phyloP scores from a whole-genome alignment of 2,329 filamentous ascomycete species.

The Aspergillus sp. region DNA sequence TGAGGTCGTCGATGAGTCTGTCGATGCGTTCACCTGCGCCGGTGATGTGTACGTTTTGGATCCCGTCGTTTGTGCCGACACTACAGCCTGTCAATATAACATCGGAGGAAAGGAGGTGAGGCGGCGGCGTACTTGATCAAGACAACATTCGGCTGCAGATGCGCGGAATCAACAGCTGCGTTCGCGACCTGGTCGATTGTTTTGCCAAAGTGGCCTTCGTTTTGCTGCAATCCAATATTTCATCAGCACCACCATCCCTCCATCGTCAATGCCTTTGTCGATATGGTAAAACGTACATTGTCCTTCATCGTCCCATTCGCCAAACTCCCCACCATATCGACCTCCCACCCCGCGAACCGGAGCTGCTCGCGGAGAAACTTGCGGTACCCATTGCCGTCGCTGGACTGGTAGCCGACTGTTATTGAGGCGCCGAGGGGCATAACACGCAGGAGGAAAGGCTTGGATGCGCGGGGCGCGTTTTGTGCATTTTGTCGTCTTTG shows the following conservation, averaged over 20 bases:
- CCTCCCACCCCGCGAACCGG: slow-evolving; percentile 25
- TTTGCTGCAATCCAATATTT: slow-evolving; percentile 21
- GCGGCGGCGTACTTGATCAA: slow-evolving; percentile 24
- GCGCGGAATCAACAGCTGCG: slow-evolving; percentile 8
- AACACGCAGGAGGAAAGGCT: slow-evolving; percentile 5
- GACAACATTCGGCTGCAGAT: slow-evolving; percentile 27
- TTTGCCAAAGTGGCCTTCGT: slow-evolving; percentile 27
- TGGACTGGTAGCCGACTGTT: slow-evolving; percentile 33
- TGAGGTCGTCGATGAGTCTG: slow-evolving; percentile 25
- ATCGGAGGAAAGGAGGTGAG: no score
- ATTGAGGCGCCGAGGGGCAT: slow-evolving; percentile 40
- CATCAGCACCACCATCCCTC: neutral
- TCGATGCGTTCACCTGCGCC: slow-evolving; percentile 25
- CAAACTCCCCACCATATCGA: slow-evolving; percentile 29
- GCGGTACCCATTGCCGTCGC: slow-evolving; percentile 42
- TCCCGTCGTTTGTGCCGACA: slow-evolving; percentile 37
- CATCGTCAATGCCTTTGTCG: no score
- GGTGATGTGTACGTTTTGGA: slow-evolving; percentile 21
- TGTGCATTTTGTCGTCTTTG: no score
- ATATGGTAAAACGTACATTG: slow-evolving; percentile 19
- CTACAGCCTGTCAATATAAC: neutral
- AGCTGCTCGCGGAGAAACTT: slow-evolving; percentile 37
- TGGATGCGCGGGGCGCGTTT: neutral
- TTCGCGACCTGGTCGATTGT: slow-evolving; percentile 21
- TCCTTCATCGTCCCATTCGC: slow-evolving; percentile 26